Percentiles rank a stretch among this genome's conserved stretches.
Evolutionary conservation across 2,329 filamentous ascomycete genomes (phyloP).

Genomic region (Elsinoe batatas): DNA sequence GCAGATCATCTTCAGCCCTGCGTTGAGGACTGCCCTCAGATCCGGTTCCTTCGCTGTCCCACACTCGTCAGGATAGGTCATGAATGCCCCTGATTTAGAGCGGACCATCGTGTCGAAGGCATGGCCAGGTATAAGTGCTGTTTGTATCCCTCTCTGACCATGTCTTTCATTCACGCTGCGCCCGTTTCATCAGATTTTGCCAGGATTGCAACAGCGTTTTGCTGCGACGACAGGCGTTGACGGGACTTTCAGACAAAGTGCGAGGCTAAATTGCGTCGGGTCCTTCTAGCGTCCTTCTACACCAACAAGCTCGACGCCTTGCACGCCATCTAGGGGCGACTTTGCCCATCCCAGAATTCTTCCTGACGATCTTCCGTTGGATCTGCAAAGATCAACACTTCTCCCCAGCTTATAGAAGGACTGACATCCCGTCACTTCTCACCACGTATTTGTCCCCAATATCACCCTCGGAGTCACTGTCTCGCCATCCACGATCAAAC

Average conservation of each 20-base stretch:
- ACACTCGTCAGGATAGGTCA: neutral
- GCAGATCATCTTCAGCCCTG: constrained; percentile 6
- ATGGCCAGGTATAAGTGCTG: neutral
- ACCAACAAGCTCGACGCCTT: neutral
- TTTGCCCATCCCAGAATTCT: neutral
- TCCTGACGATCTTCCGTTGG: constrained; percentile 3
- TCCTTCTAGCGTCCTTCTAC: constrained; percentile 9
- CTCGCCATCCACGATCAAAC: constrained; percentile 8
- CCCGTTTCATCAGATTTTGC: neutral
- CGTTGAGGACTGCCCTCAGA: constrained; percentile 4
- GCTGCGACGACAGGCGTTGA: neutral
- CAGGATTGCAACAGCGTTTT: neutral
- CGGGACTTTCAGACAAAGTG: constrained; percentile 11
- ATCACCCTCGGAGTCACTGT: neutral
- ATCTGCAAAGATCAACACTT: neutral
- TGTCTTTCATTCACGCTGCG: neutral
- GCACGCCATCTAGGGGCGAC: neutral
- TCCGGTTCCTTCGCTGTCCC: neutral
- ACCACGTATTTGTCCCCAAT: neutral
- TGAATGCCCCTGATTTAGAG: neutral
- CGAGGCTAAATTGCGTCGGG: neutral
- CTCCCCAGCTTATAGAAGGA: neutral
- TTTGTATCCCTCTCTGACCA: neutral
- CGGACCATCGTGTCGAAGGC: neutral
- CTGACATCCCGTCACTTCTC: neutral